Base-by-base conservation (phyloP, 805 yeast genomes). In the Sungouiella blattae region DNA sequence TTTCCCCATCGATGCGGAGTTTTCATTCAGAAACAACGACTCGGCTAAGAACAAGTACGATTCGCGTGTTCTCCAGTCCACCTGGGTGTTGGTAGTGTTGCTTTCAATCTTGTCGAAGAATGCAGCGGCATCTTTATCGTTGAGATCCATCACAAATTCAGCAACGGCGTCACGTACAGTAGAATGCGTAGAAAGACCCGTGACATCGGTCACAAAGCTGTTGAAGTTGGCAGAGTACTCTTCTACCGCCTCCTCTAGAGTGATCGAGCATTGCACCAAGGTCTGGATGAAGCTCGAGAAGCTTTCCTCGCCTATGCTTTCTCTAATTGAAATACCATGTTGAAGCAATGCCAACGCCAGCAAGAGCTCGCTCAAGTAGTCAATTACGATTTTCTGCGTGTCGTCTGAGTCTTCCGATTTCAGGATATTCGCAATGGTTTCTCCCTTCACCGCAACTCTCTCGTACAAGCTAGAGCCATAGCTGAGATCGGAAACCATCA, bases 121-220 rank as follows among this genome's bases (percentile, higher is more conserved):
- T 1, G 14, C 25, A n/a, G 27, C 20, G 6, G 73, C 62, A 43
- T 77, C 80, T 0, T 33, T 30, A 4, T 58, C 62, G 24, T 71
- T 64, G 23, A 80, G 46, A 14, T 77, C 80, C 0, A 73, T 58
- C 4, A 85, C 44, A 22, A 77, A 71, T 18, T 81, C 87, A 18
- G 67, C 65, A 1, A 80, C 62, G 0, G 83, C 71, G 32, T 79
- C 83, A 35, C 98, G 72, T 1, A 80, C 73, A 2, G 72, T 57
- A 7, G 60, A 58, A 1, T 45, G 28, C 0, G 80, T 62, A 0
- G 80, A 62, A 21, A 88, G 67, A 1, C 87, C 96, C 2, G 86
- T 69, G 37, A 85, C 88, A 23, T 77, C 82, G 2, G 88, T 75
- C 5, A 87, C 84, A 55, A 77, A 87, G 3, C 57, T 59, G 50